Base-by-base conservation (phyloP, 1,284 basidiomycete genomes). In the Pyrrhoderma noxium region DNA sequence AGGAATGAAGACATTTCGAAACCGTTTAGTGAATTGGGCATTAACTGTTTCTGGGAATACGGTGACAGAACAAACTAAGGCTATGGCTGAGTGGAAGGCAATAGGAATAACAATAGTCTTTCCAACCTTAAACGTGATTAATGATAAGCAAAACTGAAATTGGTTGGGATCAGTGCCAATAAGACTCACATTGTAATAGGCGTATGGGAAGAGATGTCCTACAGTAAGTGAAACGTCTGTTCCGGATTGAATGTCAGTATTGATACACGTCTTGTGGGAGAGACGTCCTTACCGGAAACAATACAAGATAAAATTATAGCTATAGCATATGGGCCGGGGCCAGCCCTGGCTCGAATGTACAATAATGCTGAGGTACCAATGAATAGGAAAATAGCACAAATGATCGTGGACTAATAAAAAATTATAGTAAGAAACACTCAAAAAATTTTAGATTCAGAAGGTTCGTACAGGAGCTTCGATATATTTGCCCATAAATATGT, bases 31-130 rank as follows among this genome's bases (percentile, higher is more conserved):
- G 59, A 84, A 89, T 48, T 76, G 70, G 0, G 82, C 69, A 3
- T 85, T 84, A 46, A 85, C 72, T 0, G 82, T 80, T 5, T 73
- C 72, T 0, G 87, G 87, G 62, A 88, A 89, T 45, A 90, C 67
- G 44, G 77, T 36, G 4, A 79, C 62, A 4, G 60, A 59, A 38
- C 60, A 55, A 35, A 61, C 14, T 41, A 65, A 54, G 36, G 58
- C 58, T 42, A 67, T 44, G 2, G 55, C 64, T 0, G 61, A 56
- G 31, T 66, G 64, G 52, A 66, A 45, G 1, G 64, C 59, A 2
- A 67, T 54, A 0, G 66, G 65, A 8, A 65, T 51, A 8, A 66
- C 56, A 35, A 66, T 53, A 3, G 58, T 44, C 34, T 56, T 47
- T 1, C 58, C 64, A 36, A 65, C 53, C 27, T 55, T 41, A 61